These are phyloP conservation scores for Taiozyma onychis DNA, from an alignment of 1,139 yeast species.

Conservation along the genomic window DNA sequence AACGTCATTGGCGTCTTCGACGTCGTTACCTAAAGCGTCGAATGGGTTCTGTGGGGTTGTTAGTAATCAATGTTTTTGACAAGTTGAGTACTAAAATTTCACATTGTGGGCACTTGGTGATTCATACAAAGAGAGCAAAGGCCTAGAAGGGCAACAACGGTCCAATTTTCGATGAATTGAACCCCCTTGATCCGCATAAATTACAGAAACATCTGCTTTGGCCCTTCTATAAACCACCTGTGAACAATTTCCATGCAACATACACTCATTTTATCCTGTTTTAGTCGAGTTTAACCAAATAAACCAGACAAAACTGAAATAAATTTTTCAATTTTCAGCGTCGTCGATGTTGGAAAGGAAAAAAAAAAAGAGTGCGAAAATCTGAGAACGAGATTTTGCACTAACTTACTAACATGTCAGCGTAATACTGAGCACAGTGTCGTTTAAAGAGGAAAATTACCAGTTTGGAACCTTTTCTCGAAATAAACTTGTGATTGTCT, in stretches of 20 bases:
- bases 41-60: conserved; percentile 38
- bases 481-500: too few relatives aligned
- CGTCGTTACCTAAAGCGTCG: conserved; percentile 67
- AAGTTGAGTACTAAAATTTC: neutral
- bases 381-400: conserved; percentile 3
- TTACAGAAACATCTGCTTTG: neutral
- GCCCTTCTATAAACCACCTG: neutral
- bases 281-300: neutral
- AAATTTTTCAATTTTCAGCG: conserved; percentile 17
- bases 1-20: conserved; percentile 50
- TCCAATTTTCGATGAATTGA: neutral
- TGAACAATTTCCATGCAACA: conserved; percentile 2
- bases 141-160: neutral
- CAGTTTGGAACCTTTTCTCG: neutral
- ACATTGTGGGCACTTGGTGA: neutral
- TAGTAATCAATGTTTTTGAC: conserved; percentile 7
- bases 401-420: neutral
- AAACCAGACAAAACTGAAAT: neutral
- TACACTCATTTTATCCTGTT: conserved; percentile 19
- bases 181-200: neutral
- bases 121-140: neutral
- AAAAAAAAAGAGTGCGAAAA: conserved; percentile 13
- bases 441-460: neutral
- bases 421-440: conserved; percentile 4
- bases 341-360: conserved; percentile 17